phyloP scores from a whole-genome alignment of 768 basidiomycete species.

The Boletus barrowsii region DNA sequence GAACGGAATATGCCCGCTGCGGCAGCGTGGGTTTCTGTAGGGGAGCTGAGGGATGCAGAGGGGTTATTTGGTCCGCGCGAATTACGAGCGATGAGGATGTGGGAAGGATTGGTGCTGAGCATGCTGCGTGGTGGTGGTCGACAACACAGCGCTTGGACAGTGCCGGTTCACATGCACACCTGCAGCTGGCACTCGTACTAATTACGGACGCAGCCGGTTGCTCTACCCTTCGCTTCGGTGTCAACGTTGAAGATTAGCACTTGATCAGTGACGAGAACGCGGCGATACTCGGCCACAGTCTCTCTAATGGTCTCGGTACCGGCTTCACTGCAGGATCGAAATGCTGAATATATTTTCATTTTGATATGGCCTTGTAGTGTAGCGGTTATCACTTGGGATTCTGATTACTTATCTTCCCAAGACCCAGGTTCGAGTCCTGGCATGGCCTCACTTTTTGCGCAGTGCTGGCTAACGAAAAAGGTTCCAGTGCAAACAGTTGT shows the following conservation, averaged over 20 bases:
- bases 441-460: slow-evolving; percentile 17
- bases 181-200: too few species aligned
- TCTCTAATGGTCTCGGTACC: too few species aligned
- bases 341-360: too few species aligned
- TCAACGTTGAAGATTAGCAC: neutral
- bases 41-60: slow-evolving; percentile 77
- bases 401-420: slow-evolving; percentile 30
- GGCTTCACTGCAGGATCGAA: too few species aligned
- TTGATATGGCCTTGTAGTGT: slow-evolving; percentile 31
- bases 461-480: too few species aligned
- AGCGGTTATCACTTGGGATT: slow-evolving; percentile 41
- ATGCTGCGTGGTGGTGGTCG: neutral
- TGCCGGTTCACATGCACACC: neutral
- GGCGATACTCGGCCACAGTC: too few species aligned
- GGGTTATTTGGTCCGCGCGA: slow-evolving; percentile 74
- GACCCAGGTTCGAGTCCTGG: slow-evolving; percentile 33
- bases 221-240: neutral
- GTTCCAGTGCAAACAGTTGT: too few species aligned
- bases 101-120: slow-evolving; percentile 60
- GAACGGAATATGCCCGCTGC: slow-evolving; percentile 82
- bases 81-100: slow-evolving; percentile 85
- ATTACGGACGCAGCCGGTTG: too few species aligned
- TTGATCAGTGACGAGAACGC: too few species aligned
- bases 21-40: slow-evolving; percentile 85
- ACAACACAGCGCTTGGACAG: neutral